A percentile compares a stretch with the other conserved stretches of the same genome.
Conservation (phyloP, 768 basidiomycete genomes). For the Mrakia hoshinonis region DNA sequence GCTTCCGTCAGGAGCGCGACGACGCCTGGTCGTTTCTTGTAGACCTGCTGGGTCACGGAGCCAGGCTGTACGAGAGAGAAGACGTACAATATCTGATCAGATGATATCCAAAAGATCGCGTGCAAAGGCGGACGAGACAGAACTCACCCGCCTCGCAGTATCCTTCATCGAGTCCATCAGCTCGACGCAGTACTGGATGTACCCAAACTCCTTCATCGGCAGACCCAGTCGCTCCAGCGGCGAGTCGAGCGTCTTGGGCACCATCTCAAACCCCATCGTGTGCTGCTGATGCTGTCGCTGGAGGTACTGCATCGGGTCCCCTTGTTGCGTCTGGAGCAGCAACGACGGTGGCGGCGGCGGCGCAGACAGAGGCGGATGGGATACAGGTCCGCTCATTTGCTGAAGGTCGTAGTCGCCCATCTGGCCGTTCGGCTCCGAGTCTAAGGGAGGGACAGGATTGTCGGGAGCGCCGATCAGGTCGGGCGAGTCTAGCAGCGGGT, state of each 20-base stretch:
- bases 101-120: not conserved
- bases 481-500: too few species aligned
- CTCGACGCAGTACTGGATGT: slow-evolving; percentile 8
- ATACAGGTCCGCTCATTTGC: too few species aligned
- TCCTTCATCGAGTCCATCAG: slow-evolving; percentile 1
- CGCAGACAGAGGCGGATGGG: too few species aligned
- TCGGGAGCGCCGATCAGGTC: too few species aligned
- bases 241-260: not conserved
- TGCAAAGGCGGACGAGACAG: not conserved
- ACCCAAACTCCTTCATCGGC: not conserved
- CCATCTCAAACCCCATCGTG: not conserved
- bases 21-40: not conserved
- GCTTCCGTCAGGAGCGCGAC: not conserved
- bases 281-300: not conserved
- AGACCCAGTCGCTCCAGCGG: not conserved
- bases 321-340: too few species aligned
- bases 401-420: too few species aligned
- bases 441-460: too few species aligned
- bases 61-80: not conserved
- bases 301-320: too few species aligned
- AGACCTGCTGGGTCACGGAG: slow-evolving; percentile 1
- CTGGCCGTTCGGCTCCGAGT: too few species aligned
- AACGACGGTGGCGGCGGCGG: too few species aligned
- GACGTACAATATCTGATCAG: not conserved
- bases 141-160: not conserved